Conservation (phyloP, 495 filamentous ascomycete genomes). For the Tuber indicum region DNA sequence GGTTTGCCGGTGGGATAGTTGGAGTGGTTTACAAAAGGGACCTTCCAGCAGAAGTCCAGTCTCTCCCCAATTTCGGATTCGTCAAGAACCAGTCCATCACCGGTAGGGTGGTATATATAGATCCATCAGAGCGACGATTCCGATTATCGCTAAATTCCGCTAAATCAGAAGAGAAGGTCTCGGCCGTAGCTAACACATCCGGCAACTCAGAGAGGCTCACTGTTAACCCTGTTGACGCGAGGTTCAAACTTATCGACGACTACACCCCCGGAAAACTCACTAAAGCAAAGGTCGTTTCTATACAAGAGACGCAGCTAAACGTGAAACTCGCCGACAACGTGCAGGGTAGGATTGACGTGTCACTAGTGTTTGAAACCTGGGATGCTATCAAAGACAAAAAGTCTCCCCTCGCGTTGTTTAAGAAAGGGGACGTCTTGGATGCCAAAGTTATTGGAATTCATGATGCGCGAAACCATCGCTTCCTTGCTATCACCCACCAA, state of each 20-base stretch:
- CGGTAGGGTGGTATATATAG: slow-evolving; percentile 62
- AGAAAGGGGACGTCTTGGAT: slow-evolving; percentile 59
- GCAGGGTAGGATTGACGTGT: slow-evolving; percentile 83
- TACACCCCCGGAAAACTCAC: slow-evolving; percentile 66
- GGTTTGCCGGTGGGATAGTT: slow-evolving; percentile 69
- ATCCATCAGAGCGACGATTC: slow-evolving; percentile 54
- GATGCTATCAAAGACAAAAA: slow-evolving; percentile 78
- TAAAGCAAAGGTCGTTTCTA: slow-evolving; percentile 67
- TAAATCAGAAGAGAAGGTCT: slow-evolving; percentile 33
- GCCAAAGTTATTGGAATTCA: slow-evolving; percentile 81
- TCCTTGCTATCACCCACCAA: slow-evolving; percentile 83
- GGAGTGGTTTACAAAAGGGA: slow-evolving; percentile 72
- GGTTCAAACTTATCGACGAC: slow-evolving; percentile 59
- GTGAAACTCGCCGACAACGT: slow-evolving; percentile 83
- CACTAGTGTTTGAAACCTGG: slow-evolving; percentile 80
- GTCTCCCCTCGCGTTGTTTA: slow-evolving; percentile 65
- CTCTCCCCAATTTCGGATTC: slow-evolving; percentile 68
- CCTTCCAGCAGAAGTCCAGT: slow-evolving; percentile 58
- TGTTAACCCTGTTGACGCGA: slow-evolving; percentile 66
- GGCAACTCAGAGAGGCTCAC: slow-evolving; percentile 15
- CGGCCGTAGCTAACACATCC: slow-evolving; percentile 40
- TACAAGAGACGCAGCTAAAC: slow-evolving; percentile 87
- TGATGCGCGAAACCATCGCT: slow-evolving; percentile 82
- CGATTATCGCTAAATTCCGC: slow-evolving; percentile 55
- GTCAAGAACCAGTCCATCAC: slow-evolving; percentile 63